These are phyloP conservation scores for Anethum foeniculum DNA, from an alignment of 140 eudicot genomes.

Conservation along the genomic window DNA sequence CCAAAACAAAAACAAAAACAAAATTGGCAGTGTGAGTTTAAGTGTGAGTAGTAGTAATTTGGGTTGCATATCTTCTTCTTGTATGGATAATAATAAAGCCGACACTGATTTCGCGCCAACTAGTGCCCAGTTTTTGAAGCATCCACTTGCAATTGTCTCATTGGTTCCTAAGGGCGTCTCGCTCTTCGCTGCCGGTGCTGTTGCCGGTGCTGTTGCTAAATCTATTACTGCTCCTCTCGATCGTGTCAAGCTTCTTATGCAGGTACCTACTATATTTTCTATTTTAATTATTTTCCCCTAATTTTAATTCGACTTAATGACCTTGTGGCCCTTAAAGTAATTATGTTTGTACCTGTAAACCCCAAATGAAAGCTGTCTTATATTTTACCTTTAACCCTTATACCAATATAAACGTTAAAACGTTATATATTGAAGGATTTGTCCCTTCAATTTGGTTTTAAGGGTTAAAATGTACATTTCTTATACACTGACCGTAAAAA, in stretches of 20 bases:
- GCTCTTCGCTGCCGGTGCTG: slow-evolving; percentile 73
- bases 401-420: too few relatives aligned
- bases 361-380: too few relatives aligned
- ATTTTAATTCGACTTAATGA: background rate
- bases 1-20: background rate
- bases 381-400: too few relatives aligned
- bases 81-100: background rate
- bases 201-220: slow-evolving; percentile 86
- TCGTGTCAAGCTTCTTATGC: slow-evolving; percentile 87
- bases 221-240: slow-evolving; percentile 86
- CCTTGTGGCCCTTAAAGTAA: too few relatives aligned
- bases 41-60: slow-evolving; percentile 13
- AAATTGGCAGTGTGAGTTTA: background rate
- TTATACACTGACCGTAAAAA: too few relatives aligned
- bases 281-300: background rate
- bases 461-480: too few relatives aligned
- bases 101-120: slow-evolving; percentile 43
- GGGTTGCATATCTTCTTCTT: slow-evolving; percentile 35
- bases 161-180: slow-evolving; percentile 70
- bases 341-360: too few relatives aligned
- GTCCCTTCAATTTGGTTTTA: too few relatives aligned
- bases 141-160: slow-evolving; percentile 60
- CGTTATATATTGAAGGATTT: too few relatives aligned
- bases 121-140: slow-evolving; percentile 43
- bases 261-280: slow-evolving; percentile 26